Base-by-base conservation (phyloP, 176 grass and related monocot genomes). In the Eleusine coracana region DNA sequence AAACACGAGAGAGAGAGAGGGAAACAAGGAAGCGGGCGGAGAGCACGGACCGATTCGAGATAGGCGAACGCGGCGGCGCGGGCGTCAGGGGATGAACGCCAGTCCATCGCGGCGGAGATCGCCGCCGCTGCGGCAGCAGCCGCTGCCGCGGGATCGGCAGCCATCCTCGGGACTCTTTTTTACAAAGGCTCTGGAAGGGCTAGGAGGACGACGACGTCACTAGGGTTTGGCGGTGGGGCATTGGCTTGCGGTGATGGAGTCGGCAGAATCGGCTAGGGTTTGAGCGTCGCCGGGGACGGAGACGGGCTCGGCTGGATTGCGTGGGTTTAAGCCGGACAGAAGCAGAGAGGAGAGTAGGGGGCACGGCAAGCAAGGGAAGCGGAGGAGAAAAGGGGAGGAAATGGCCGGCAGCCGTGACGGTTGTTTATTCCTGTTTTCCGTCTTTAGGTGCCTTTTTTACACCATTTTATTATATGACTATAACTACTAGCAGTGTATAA, bases 21-120 rank as follows among this genome's bases (percentile, higher is more conserved):
- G 68, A 36, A 25, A 64, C 37, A 42, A 75, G 11, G 67, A 70
- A 14, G 9, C 2, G 42, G 80, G 61, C 14, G 20, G 64, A 56
- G 38, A 37, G 64, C 82, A 90, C 88, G 62, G 27, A 98, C 95
- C 71, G 92, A 95, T 87, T 98, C 96, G 76, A 98, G 85, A 74
- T 93, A 98, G 34, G 87, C 86, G 69, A 98, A 90, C 58, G 96
- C 96, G 20, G 93, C 87, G 42, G 85, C 77, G 40, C 96, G 92
- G 34, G 91, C 82, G 62, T 92, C 96, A 14, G 89, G 92, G 11
- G 91, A 73, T 12, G 93, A 98, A 68, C 88, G 82, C 96, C 92
- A 95, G 91, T 98, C 96, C 80, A 98, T 81, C 42, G 76, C 91
- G 15, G 96, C 91, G 85, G 89, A 79, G 85, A 98, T 98, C 62